These are phyloP conservation scores for Brassica napus DNA, from an alignment of 345 rosid species.

Conservation along the genomic window Da-Ae NC_063441.1:22015001-22015500, in stretches of 20 bases:
- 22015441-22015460: neutral
- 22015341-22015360: slow-evolving; percentile 19
- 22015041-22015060: neutral
- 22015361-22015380: slow-evolving; percentile 1
- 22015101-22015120: neutral
- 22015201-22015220: slow-evolving; percentile 1
- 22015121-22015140: neutral
- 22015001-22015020: neutral
- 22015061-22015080: neutral
- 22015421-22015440: neutral
- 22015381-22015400: slow-evolving; percentile 4
- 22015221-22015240: neutral
- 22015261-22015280: neutral
- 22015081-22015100: neutral
- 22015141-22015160: neutral
- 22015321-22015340: neutral
- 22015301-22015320: slow-evolving; percentile 12
- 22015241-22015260: slow-evolving; percentile 2
- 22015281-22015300: slow-evolving; percentile 20
- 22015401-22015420: neutral
- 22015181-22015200: neutral
- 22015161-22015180: neutral
- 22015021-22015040: neutral
- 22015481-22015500: slow-evolving; percentile 61
- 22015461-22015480: slow-evolving; percentile 67